Percentiles rank a stretch among this genome's conserved stretches.
Conservation (phyloP, 257 asterid genomes). For the Rubia yunnanensis region DNA sequence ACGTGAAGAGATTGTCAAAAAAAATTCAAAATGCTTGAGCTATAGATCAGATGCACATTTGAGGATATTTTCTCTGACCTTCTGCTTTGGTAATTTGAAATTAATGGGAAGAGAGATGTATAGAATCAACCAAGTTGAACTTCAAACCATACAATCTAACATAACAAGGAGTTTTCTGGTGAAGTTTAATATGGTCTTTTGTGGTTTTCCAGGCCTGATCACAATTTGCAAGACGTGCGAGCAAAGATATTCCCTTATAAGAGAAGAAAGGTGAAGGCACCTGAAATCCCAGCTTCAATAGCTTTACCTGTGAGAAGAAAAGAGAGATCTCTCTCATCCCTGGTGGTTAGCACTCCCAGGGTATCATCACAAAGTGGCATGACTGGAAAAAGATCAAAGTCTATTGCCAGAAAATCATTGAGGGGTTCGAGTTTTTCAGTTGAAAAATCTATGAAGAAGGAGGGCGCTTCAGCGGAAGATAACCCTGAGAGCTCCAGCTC, state of each 20-base stretch:
- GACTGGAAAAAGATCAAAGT: constrained; percentile 91
- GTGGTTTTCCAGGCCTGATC: constrained; percentile 63
- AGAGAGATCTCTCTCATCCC: constrained; percentile 91
- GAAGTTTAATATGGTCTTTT: constrained; percentile 1
- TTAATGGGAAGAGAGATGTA: background rate
- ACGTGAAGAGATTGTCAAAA: background rate
- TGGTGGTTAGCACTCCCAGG: constrained; percentile 94
- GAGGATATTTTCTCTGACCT: background rate
- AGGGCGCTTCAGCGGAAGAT: constrained; percentile 58
- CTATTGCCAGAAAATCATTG: constrained; percentile 69
- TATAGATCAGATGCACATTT: background rate
- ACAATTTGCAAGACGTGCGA: constrained; percentile 84
- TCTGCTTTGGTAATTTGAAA: background rate
- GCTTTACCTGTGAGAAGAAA: constrained; percentile 83
- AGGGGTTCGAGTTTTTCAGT: constrained; percentile 69
- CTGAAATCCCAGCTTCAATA: constrained; percentile 55
- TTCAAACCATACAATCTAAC: background rate
- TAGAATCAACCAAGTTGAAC: background rate
- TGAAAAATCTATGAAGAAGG: constrained; percentile 69
- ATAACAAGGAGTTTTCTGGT: background rate
- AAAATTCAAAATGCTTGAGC: background rate
- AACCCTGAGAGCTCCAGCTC: constrained; percentile 72
- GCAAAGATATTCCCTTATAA: constrained; percentile 85
- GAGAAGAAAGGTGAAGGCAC: constrained; percentile 66
- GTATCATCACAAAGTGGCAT: constrained; percentile 78